These are phyloP conservation scores for Nectriaceae sp. DNA, from an alignment of 2,329 filamentous ascomycete genomes.

Conservation along the genomic window DNA sequence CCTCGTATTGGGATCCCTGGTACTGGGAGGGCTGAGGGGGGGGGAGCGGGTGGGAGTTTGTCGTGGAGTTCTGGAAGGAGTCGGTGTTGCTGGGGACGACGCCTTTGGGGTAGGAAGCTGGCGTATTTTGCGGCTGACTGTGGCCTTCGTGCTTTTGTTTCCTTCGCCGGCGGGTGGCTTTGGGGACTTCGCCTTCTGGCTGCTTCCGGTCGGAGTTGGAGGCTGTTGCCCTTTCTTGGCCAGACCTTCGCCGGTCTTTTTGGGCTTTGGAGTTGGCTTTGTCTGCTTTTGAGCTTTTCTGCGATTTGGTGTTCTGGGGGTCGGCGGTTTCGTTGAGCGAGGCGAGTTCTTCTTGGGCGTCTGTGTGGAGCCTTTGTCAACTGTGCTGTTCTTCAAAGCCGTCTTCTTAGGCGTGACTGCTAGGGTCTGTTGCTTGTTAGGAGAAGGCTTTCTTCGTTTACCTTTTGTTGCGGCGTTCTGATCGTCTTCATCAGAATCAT, in stretches of 20 bases:
- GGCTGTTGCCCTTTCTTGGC: slow-evolving; percentile 16
- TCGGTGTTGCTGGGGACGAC: not conserved
- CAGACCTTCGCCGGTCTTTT: not conserved
- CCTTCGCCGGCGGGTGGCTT: not conserved
- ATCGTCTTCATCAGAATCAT: slow-evolving; percentile 34
- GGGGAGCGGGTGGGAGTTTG: not conserved
- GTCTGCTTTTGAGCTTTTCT: slow-evolving; percentile 15
- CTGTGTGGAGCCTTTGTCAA: slow-evolving; percentile 37
- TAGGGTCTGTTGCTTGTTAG: slow-evolving; percentile 23
- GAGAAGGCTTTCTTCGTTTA: slow-evolving; percentile 35
- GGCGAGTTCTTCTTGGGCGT: slow-evolving; percentile 29
- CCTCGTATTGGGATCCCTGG: slow-evolving; percentile 1
- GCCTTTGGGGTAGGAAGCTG: not conserved
- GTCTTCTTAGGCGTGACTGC: slow-evolving; percentile 28
- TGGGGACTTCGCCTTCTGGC: slow-evolving; percentile 9
- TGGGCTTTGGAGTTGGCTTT: slow-evolving; percentile 13
- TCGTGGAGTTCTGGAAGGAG: not conserved
- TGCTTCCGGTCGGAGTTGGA: slow-evolving; percentile 8
- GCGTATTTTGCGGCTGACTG: no score
- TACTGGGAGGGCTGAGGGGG: slow-evolving; percentile 1
- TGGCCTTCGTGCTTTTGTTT: not conserved
- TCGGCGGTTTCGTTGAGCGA: slow-evolving; percentile 14
- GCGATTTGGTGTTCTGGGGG: slow-evolving; percentile 18
- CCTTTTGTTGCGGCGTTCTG: slow-evolving; percentile 30
- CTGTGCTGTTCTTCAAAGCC: slow-evolving; percentile 23